These are phyloP conservation scores for Monilinia polystroma DNA, from an alignment of 2,329 filamentous ascomycete genomes.

Conservation along the genomic window DNA sequence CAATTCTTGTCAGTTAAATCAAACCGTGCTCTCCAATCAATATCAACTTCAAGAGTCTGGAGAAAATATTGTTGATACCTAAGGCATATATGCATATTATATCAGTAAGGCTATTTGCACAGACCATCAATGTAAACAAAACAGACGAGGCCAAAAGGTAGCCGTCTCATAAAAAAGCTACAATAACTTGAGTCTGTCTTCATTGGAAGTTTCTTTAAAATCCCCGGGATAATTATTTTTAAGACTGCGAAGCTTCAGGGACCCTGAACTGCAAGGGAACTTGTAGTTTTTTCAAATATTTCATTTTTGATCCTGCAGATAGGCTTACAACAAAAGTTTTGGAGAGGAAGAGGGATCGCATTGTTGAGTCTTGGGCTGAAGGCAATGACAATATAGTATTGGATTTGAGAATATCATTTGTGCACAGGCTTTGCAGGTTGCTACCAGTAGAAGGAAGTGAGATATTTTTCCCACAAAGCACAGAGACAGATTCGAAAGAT, in stretches of 20 bases:
- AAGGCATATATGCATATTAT: background rate
- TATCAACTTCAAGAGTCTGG: background rate
- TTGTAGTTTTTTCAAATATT: background rate
- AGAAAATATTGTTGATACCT: slow-evolving; percentile 16
- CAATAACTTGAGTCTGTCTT: background rate
- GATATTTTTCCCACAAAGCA: background rate
- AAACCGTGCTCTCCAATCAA: background rate
- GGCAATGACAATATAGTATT: background rate
- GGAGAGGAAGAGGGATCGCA: background rate
- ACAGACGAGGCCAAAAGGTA: slow-evolving; percentile 17
- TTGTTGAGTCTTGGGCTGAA: background rate
- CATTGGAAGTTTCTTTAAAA: background rate
- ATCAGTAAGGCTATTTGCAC: slow-evolving; percentile 4
- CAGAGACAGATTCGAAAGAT: background rate
- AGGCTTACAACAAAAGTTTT: background rate
- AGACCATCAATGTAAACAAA: background rate
- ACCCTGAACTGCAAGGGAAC: background rate
- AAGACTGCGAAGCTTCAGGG: background rate
- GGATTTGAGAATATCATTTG: background rate
- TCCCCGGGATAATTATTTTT: background rate
- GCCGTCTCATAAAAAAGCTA: background rate
- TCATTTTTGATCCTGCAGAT: background rate
- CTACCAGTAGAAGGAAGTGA: background rate
- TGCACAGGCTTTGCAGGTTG: background rate
- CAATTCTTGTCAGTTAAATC: background rate